Evolutionary conservation across 306 rosid genomes (phyloP), one percentile per base, ranked within the genome.

Genomic region (Abrus precatorius): DNA sequence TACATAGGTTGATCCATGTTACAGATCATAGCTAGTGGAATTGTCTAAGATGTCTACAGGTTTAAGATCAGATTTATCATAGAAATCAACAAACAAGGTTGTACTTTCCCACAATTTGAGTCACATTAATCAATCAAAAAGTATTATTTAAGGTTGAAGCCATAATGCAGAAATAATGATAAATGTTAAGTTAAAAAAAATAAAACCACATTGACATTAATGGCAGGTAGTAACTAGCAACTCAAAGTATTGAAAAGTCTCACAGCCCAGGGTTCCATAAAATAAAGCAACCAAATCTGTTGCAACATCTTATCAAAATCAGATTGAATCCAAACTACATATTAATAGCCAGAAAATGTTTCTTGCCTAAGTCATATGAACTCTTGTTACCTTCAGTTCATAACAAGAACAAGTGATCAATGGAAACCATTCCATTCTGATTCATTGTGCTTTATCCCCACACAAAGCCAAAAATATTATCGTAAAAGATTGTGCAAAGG

Each of bases 341-440:
- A 7, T 59, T 7, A 61, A 13, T 44, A 12, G 45, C 69, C 69
- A 29, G 13, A 43, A 74, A 27, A 38, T 54, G 66, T 30, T 56
- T 27, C 66, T 55, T 54, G 49, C 63, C 47, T 20, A 13, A 70
- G 33, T 49, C 47, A 32, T 33, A 38, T 48, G 8, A 20, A 32
- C 27, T 68, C 57, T 69, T 69, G 57, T 27, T 32, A 47, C 74
- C 41, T 29, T 48, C 8, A 69, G 14, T 32, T 30, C 74, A 50
- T 54, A 72, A 14, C 53, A 9, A 54, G 63, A n/a, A 55, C 20
- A 54, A 53, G 50, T 7, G 63, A 43, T 13, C 69, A 74, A 29
- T 59, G 59, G 44, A 45, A 27, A 56, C 28, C 55, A 11, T 41
- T 27, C 43, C 1, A 32, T 12, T 7, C 59, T 56, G 44, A 32